Evolutionary conservation across 176 grass and related monocot genomes (phyloP), one percentile per base, ranked within the genome.

Genomic region (Alloteropsis semialata): DNA sequence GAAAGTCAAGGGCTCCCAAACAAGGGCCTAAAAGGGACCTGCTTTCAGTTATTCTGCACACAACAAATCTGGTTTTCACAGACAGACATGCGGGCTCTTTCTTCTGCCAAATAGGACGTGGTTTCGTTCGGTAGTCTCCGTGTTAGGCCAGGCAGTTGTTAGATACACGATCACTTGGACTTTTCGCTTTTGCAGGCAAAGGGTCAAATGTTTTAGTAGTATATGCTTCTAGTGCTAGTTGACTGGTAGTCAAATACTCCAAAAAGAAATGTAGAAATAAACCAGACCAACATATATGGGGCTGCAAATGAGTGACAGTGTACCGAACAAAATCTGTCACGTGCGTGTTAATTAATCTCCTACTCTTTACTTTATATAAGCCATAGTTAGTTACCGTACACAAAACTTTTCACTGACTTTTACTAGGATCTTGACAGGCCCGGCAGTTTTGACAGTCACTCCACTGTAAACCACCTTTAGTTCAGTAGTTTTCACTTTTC

Each of bases 291-390:
- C 5, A 30, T 4, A 13, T 59, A 11, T 72, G 39, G 46, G 29
- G 49, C 17, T 51, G 17, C 32, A 19, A 32, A 18, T 42, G 24
- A 85, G 77, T 76, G 87, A 43, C 38, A 43, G 15, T 19, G 72
- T 76, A 69, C 82, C 87, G 21, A 89, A 89, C 82, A 61, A 76
- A 81, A 81, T 58, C 36, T 30, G 81, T 37, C 66, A 74, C 3
- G 65, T 63, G 56, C 79, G 0, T 41, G 32, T 49, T n/a, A n/a
- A n/a, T n/a, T 25, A 9, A 34, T 74, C 58, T 36, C 36, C 34
- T 34, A 38, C 4, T 14, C 12, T 10, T 24, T 74, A 51, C 69
- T 69, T 80, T n/a, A n/a, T n/a, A n/a, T 89, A 64, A 32, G 71
- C 69, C 77, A 69, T 53, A 8, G 70, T 80, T 84, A 72, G 62